Evolutionary conservation across 768 basidiomycete genomes (phyloP), one percentile per base, ranked within the genome.

Genomic region (Tylopilus plumbeoviolaceoides): DNA sequence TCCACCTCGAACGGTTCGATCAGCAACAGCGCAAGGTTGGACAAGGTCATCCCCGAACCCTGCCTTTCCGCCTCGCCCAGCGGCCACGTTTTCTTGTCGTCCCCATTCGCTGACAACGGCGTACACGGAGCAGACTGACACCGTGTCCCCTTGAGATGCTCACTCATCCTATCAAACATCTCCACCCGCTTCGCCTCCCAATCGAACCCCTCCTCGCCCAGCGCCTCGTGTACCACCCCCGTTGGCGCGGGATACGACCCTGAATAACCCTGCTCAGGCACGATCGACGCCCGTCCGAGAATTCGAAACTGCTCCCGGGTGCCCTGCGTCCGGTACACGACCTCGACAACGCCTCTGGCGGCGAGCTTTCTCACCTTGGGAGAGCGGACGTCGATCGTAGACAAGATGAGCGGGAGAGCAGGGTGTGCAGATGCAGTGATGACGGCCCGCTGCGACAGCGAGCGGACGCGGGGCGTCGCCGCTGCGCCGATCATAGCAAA

Each of bases 11-110:
- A 23, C 51, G 51, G 44, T 59, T 92, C 89, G 28, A 93, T 72
- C 10, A 90, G 66, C 38, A 92, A 59, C 62, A 93, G 65, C 17
- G 86, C 82, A 59, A 91, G 92, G 61, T 89, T 87, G 10, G 67
- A 58, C 54, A 87, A 66, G 28, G 90, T 85, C 33, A 46, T 64
- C 47, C 80, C 74, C 73, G 79, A 73, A 49, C 77, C 71, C 65
- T 63, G 67, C 69, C 71, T 70, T 18, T 71, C 75, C 47, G 71
- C 73, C 39, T 78, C 74, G 1, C 63, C 73, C 5, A 76, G 73
- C 59, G 76, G 88, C 86, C 89, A 89, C 56, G 70, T 72, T 56
- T 78, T 77, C 53, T 78, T 77, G 44, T 82, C 83, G 1, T 83
- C 83, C 40, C 30, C 30, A 30, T 78, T 78, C 38, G n/a, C 38